Percentiles rank a stretch among this genome's conserved stretches.
Evolutionary conservation across 192 early-diverging fungal species (phyloP).

Genomic region (Linnemannia elongata): DNA sequence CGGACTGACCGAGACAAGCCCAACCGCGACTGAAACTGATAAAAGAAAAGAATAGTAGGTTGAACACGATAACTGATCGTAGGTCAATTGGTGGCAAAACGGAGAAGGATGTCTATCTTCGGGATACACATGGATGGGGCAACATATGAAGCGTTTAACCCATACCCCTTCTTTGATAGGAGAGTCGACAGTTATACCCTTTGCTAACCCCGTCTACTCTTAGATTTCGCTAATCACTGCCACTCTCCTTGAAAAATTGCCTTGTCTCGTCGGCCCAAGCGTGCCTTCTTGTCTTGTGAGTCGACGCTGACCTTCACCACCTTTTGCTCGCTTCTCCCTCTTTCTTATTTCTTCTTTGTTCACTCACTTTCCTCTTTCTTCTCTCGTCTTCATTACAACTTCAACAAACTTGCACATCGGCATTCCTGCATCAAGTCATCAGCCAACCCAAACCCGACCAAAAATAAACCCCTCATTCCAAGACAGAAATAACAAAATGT

Average conservation of each 20-base stretch:
- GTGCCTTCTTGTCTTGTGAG: background rate
- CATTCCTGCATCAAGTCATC: background rate
- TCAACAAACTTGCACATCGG: background rate
- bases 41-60: background rate
- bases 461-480: background rate
- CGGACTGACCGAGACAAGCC: background rate
- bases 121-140: no score
- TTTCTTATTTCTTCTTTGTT: background rate
- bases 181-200: no score
- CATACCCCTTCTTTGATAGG: no score
- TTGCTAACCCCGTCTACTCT: no score
- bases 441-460: background rate
- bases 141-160: no score
- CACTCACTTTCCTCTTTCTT: background rate
- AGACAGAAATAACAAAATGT: background rate
- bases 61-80: background rate
- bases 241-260: no score
- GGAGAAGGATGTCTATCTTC: no score
- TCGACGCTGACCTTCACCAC: background rate
- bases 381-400: background rate
- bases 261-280: no score
- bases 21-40: background rate
- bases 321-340: background rate
- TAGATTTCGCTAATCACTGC: no score
- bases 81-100: background rate